Evolutionary conservation across 805 yeast species (phyloP).

Genomic region (Cyberlindnera petersonii): DNA sequence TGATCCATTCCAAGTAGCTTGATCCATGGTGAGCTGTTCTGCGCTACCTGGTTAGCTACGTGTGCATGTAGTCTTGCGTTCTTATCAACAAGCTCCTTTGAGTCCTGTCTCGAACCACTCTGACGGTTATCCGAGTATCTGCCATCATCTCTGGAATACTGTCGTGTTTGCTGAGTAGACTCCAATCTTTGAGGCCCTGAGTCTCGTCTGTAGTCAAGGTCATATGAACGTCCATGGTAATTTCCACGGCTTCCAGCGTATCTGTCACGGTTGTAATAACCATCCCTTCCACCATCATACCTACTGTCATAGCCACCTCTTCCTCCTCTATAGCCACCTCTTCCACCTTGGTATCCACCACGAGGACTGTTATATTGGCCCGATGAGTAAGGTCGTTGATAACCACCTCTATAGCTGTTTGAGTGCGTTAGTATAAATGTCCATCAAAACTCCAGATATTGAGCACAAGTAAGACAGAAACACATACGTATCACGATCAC

Average conservation of each 20-base stretch:
- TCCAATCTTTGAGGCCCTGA: slow-evolving; percentile 2
- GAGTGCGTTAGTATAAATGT: slow-evolving; percentile 8
- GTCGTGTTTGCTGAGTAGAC: not conserved
- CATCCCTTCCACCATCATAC: slow-evolving; percentile 3
- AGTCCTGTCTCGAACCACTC: not conserved
- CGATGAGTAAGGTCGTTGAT: slow-evolving; percentile 12
- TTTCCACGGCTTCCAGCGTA: slow-evolving; percentile 7
- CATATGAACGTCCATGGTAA: slow-evolving; percentile 7
- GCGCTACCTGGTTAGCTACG: slow-evolving; percentile 2
- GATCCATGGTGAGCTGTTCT: slow-evolving; percentile 16
- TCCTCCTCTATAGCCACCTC: slow-evolving; percentile 5
- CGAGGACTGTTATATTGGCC: slow-evolving; percentile 9
- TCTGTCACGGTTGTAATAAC: slow-evolving; percentile 1
- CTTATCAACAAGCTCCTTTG: slow-evolving; percentile 1
- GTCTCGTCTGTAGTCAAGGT: slow-evolving; percentile 8
- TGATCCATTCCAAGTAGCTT: slow-evolving; percentile 18
- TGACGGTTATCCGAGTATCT: not conserved
- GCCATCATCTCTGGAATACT: not conserved
- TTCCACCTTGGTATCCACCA: slow-evolving; percentile 4
- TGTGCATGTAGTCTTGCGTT: slow-evolving; percentile 5
- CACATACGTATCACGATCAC: too few relatives aligned
- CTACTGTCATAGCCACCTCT: slow-evolving; percentile 6
- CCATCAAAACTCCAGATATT: too few relatives aligned
- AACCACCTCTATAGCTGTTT: slow-evolving; percentile 14
- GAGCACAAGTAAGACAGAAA: too few relatives aligned